Percentiles rank a stretch among this genome's conserved stretches.
phyloP scores from a whole-genome alignment of 495 filamentous ascomycete genomes.

The Neurospora sp. region DNA sequence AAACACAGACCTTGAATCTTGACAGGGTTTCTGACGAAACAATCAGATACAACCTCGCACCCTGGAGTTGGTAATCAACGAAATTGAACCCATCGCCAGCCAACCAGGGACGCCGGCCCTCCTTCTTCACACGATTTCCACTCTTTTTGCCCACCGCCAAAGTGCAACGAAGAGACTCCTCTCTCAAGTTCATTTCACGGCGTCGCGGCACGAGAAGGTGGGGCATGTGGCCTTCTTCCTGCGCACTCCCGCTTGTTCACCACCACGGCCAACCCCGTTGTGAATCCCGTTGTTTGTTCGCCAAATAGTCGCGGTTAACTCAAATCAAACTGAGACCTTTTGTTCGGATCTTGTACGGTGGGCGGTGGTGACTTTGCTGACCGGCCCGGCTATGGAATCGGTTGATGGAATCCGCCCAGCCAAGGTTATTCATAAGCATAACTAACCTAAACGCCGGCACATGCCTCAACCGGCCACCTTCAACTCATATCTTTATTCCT shows the following conservation, averaged over 20 bases:
- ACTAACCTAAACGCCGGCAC: neutral
- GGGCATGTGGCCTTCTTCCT: conserved; percentile 1
- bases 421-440: neutral
- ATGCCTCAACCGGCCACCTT: neutral
- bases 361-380: neutral
- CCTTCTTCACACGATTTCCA: neutral
- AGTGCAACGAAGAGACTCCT: neutral
- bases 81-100: neutral
- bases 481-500: neutral
- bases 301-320: neutral
- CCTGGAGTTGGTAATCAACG: conserved; percentile 24
- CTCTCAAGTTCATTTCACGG: conserved; percentile 12
- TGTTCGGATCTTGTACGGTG: neutral
- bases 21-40: neutral
- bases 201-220: conserved; percentile 15
- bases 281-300: neutral
- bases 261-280: neutral
- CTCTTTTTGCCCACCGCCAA: neutral
- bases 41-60: conserved; percentile 1
- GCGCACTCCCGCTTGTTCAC: neutral
- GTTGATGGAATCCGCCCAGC: neutral
- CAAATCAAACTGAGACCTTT: neutral
- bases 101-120: neutral
- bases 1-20: neutral
- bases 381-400: neutral